Percentiles rank a stretch among this genome's conserved stretches.
Conservation (phyloP, 2,329 filamentous ascomycete species). For the Plectosphaerella plurivora region DNA sequence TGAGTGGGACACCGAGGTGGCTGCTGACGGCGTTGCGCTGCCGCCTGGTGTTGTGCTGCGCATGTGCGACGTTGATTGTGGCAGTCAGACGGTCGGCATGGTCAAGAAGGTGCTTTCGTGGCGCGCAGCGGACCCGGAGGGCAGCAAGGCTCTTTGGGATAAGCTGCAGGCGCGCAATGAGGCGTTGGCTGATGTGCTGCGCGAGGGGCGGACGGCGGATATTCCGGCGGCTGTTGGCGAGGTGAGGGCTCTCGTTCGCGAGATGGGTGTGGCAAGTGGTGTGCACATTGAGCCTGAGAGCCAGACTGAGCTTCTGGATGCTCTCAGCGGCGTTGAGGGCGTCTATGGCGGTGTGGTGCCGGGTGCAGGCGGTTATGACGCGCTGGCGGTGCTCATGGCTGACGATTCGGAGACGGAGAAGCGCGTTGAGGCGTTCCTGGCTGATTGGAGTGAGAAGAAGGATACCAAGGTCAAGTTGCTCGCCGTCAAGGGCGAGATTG, state of each 20-base stretch:
- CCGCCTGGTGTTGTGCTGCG: slow-evolving; percentile 72
- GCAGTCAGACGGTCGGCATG: slow-evolving; percentile 91
- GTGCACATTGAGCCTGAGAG: slow-evolving; percentile 86
- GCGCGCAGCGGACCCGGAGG: slow-evolving; percentile 60
- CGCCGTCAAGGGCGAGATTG: slow-evolving; percentile 66
- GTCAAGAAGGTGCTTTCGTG: slow-evolving; percentile 87
- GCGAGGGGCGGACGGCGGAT: slow-evolving; percentile 37
- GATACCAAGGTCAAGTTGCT: slow-evolving; percentile 64
- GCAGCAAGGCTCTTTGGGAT: slow-evolving; percentile 69
- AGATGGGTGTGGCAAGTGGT: slow-evolving; percentile 68
- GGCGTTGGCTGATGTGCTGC: slow-evolving; percentile 60
- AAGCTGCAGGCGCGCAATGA: slow-evolving; percentile 72
- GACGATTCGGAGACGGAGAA: slow-evolving; percentile 64
- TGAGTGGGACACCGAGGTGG: slow-evolving; percentile 76
- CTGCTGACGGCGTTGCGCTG: slow-evolving; percentile 64
- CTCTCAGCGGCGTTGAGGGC: slow-evolving; percentile 64
- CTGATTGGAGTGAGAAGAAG: slow-evolving; percentile 57
- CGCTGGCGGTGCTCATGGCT: slow-evolving; percentile 72
- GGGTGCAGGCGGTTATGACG: slow-evolving; percentile 91
- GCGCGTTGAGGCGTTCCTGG: slow-evolving; percentile 58
- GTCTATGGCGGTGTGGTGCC: slow-evolving; percentile 91
- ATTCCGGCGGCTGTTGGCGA: slow-evolving; percentile 42
- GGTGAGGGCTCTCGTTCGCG: slow-evolving; percentile 61
- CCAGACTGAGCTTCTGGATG: slow-evolving; percentile 82
- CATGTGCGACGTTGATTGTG: slow-evolving; percentile 96